These are phyloP conservation scores for Onygenales sp. DNA, from an alignment of 2,329 filamentous ascomycete genomes.

Conservation along the genomic window DNA sequence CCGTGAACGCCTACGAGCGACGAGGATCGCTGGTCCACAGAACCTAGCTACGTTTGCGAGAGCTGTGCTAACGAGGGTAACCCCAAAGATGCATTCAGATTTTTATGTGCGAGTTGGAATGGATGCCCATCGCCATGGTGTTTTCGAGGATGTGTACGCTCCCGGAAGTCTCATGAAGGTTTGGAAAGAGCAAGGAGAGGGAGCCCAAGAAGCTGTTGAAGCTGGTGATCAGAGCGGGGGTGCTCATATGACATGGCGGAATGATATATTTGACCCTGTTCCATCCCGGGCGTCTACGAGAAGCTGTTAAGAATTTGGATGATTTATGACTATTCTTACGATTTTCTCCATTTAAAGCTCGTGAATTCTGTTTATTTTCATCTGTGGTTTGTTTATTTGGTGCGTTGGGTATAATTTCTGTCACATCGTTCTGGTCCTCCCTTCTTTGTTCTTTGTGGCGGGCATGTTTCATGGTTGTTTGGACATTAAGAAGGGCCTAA, in stretches of 20 bases:
- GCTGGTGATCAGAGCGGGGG: conserved; percentile 53
- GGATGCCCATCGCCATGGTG: conserved; percentile 47
- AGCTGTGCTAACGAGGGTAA: conserved; percentile 67
- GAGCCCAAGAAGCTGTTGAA: conserved; percentile 61
- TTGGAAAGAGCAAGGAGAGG: conserved; percentile 70
- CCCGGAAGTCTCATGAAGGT: conserved; percentile 81
- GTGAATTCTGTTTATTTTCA: too few relatives aligned
- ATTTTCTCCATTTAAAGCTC: too few relatives aligned
- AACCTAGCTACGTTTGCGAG: conserved; percentile 74
- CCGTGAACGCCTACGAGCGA: conserved; percentile 74
- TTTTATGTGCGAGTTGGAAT: conserved; percentile 65
- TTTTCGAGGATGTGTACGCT: conserved; percentile 78
- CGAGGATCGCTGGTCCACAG: conserved; percentile 68
- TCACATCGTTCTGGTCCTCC: too few relatives aligned
- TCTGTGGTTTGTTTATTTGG: too few relatives aligned
- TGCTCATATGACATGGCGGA: conserved; percentile 54
- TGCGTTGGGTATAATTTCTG: too few relatives aligned
- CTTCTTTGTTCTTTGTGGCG: too few relatives aligned
- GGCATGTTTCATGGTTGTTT: too few relatives aligned
- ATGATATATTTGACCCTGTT: conserved; percentile 58
- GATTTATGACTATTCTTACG: too few relatives aligned
- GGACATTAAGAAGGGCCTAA: too few relatives aligned
- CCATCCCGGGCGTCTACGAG: too few relatives aligned
- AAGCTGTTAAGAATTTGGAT: too few relatives aligned
- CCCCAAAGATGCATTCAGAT: conserved; percentile 64